Percentiles rank a stretch among this genome's conserved stretches.
Evolutionary conservation across 2,329 filamentous ascomycete species (phyloP).

Genomic region (Orbilia brochopaga): DNA sequence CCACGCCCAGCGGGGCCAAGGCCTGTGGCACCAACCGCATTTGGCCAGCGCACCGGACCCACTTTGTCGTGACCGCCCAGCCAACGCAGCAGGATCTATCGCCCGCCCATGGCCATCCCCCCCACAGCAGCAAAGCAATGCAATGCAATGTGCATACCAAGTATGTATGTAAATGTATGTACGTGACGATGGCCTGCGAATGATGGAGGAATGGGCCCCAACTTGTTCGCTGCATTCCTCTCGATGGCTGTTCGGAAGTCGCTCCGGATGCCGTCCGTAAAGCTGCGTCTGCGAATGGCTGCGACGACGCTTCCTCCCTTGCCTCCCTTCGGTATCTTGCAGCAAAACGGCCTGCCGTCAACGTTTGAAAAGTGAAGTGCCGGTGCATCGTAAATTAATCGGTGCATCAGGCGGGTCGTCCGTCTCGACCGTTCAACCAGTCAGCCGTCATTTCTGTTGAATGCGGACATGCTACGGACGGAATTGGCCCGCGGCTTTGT

Average conservation of each 20-base stretch:
- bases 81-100: conserved; percentile 30
- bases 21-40: conserved; percentile 45
- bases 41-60: conserved; percentile 41
- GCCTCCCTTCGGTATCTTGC: neutral
- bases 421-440: conserved; percentile 16
- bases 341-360: neutral
- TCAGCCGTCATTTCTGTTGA: conserved; percentile 17
- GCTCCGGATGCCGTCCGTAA: conserved; percentile 18
- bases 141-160: neutral
- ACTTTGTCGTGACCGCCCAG: conserved; percentile 20
- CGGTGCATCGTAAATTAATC: neutral
- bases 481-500: conserved; percentile 26
- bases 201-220: conserved; percentile 17
- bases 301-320: neutral
- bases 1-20: conserved; percentile 31
- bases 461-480: conserved; percentile 10
- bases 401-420: neutral
- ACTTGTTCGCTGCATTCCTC: conserved; percentile 32
- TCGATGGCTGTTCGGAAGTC: conserved; percentile 25
- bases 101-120: neutral
- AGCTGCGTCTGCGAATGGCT: conserved; percentile 6
- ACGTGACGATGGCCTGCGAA: no score
- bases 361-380: neutral
- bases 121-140: neutral
- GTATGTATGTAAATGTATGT: no score